Base-by-base conservation (phyloP, 2,329 filamentous ascomycete species). In the Endocalyx cinctus region DNA sequence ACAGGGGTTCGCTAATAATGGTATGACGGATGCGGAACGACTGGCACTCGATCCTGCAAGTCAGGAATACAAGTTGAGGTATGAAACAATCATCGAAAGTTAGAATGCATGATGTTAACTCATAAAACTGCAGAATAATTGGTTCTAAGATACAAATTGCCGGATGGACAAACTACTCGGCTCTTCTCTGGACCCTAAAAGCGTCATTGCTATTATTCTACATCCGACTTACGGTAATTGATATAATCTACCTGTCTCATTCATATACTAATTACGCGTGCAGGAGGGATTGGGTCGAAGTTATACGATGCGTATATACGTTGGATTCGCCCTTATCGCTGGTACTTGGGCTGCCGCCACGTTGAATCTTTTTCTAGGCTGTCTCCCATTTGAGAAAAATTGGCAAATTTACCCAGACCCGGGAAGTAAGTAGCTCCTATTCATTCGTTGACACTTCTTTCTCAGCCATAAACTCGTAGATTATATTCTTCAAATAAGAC, bases 341-440 rank as follows among this genome's bases (percentile, higher is more conserved):
- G 41, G 39, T 4, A 72, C 65, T 6, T 74, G 66, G 40, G 34
- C 73, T 29, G 63, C 62, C 2, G 63, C 64, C 12, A 55, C 69
- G 17, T 53, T 63, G 25, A 65, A 66, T 4, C 64, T 74, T 33
- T 58, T 71, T 13, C 52, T 67, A 11, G 60, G 62, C 3, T 75
- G 72, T 42, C 57, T 55, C 32, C 69, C 70, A 0, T 61, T 74
- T 33, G 39, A 59, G 25, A 63, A 63, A 28, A 66, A 73, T 43
- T 76, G 70, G 70, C 70, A 75, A 50, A 74, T 76, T 26, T 52
- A 67, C 38, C 71, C 71, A 0, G 48, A 75, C 29, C 71, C 70
- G 10, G 69, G 69, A 6, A 69, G 66, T 70, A 42, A 42, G 64
- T 60, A 25, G 6, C 11, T 10, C 16, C 12, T 29, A 5, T 13